Evolutionary conservation across 2,329 filamentous ascomycete species (phyloP), one percentile per base, ranked within the genome.

Genomic region (Xylariomycetidae sp.): DNA sequence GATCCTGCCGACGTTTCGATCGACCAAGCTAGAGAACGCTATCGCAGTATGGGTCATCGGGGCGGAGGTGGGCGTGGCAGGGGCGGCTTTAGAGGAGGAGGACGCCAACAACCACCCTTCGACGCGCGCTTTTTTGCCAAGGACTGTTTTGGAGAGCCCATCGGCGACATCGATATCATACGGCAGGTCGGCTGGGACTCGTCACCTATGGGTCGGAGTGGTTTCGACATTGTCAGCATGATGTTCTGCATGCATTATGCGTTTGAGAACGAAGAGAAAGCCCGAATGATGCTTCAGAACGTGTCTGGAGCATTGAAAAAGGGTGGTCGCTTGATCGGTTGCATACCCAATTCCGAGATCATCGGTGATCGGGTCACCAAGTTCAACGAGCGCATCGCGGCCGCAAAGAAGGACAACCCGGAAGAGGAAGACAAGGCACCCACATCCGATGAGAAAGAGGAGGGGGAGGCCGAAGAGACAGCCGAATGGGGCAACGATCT

Each of bases 221-320:
- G 90, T 4, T 98, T 97, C 50, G 92, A 98, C 57, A 85, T 97
- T 26, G 90, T 98, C 43, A 88, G 84, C 55, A 95, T 95, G 78
- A 98, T 98, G 92, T 98, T 98, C 61, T 94, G 88, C 53, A 92
- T 98, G 80, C 92, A 98, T 64, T 98, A 98, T 59, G 89, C 92
- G 5, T 98, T 97, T 49, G 92, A 97, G 66, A 87, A 72, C 33
- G 90, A 98, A 59, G 77, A 79, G 30, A 94, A 95, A 60, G 88
- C 90, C 3, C 79, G 88, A 27, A 85, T 79, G 42, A 97, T 98
- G 92, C 72, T 98, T 36, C 77, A 81, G 51, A 98, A 98, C 54
- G 90, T 98, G 3, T 83, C 92, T 0, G 85, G 88, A 1, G 77
- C 85, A 3, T 63, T 98, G 51, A 95, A 90, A 60, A 96, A 97